A percentile compares a stretch with the other conserved stretches of the same genome.
Evolutionary conservation across 495 filamentous ascomycete genomes (phyloP).

Genomic region (Talaromyces borbonicus): DNA sequence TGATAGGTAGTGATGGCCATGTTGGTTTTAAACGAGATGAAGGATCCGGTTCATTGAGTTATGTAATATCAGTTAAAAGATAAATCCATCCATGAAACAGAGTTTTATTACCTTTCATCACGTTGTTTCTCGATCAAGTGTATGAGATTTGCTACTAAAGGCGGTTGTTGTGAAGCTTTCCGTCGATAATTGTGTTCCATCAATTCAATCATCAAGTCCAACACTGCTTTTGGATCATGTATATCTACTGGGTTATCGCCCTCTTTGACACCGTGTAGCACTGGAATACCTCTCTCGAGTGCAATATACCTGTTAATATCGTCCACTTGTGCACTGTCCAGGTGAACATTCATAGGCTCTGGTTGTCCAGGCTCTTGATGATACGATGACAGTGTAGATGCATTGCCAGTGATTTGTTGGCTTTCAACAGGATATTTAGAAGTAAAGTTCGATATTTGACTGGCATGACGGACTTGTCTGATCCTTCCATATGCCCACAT

Average conservation of each 20-base stretch:
- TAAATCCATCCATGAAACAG: not conserved
- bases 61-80: not conserved
- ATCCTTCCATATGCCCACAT: constrained; percentile 53
- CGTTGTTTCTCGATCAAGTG: not conserved
- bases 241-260: constrained; percentile 14
- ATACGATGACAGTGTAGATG: not conserved
- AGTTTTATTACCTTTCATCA: not conserved
- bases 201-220: constrained; percentile 31
- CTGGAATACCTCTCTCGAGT: constrained; percentile 33
- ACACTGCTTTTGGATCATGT: constrained; percentile 30
- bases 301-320: constrained; percentile 38
- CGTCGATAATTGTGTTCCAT: constrained; percentile 30
- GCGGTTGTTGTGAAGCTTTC: constrained; percentile 8
- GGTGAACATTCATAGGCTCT: constrained; percentile 22
- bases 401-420: not conserved
- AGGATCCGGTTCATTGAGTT: not conserved
- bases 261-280: constrained; percentile 23
- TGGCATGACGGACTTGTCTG: constrained; percentile 17
- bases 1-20: too few relatives aligned
- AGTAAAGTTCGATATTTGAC: constrained; percentile 11
- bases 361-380: not conserved
- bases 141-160: constrained; percentile 15
- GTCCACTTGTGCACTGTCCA: constrained; percentile 37
- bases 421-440: constrained; percentile 5
- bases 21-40: too few relatives aligned